Percentiles rank a stretch among this genome's conserved stretches.
Evolutionary conservation across 1,139 yeast species (phyloP).

Genomic region (Yamadazyma spencermartinsiae): DNA sequence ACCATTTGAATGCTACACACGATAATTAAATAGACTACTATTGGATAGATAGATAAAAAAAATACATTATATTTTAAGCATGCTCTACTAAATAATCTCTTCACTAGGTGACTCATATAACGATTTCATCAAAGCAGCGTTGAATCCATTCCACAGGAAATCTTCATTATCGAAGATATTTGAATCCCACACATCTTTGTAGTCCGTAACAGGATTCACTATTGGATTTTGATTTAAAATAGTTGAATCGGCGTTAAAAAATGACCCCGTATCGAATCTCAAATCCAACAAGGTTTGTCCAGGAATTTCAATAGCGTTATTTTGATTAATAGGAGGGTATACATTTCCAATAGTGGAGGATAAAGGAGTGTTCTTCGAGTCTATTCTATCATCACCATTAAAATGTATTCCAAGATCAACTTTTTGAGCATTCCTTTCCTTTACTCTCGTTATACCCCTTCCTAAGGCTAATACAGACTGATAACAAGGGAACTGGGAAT

Average conservation of each 20-base stretch:
- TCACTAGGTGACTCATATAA: constrained; percentile 7
- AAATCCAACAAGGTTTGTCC: constrained; percentile 2
- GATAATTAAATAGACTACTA: too few relatives aligned
- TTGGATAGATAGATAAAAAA: not conserved
- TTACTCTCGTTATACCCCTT: constrained; percentile 5
- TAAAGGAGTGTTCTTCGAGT: not conserved
- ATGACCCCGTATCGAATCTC: constrained; percentile 2
- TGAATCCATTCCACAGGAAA: constrained; percentile 9
- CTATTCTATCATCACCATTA: not conserved
- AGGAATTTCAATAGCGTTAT: not conserved
- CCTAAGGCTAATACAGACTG: constrained; percentile 5
- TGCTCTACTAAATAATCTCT: not conserved
- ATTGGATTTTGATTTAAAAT: not conserved
- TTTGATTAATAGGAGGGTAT: not conserved
- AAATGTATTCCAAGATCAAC: not conserved
- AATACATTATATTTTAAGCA: too few relatives aligned
- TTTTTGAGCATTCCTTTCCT: constrained; percentile 2
- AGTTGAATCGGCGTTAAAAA: not conserved
- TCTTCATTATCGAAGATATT: constrained; percentile 6
- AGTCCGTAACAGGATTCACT: constrained; percentile 4
- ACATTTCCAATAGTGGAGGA: not conserved
- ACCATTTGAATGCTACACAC: not conserved
- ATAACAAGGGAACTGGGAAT: constrained; percentile 4
- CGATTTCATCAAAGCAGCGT: constrained; percentile 10
- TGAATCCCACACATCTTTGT: constrained; percentile 7